These are phyloP conservation scores for Colletotrichum chlorophyti DNA, from an alignment of 2,329 filamentous ascomycete genomes.

Conservation along the genomic window DNA sequence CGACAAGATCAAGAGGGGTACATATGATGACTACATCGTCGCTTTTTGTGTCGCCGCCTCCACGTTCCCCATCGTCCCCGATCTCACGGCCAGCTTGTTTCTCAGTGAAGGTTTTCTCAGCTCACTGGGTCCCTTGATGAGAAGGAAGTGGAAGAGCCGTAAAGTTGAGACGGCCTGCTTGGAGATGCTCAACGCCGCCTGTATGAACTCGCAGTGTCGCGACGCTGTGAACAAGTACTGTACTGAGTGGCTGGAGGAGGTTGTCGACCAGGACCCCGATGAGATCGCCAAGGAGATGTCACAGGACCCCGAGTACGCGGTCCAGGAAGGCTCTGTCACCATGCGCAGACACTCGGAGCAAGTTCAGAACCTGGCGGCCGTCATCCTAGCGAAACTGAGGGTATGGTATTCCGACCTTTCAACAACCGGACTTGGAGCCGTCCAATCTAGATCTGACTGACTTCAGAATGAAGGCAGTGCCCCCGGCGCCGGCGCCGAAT, in stretches of 20 bases:
- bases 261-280: conserved; percentile 76
- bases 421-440: conserved; percentile 24
- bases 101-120: conserved; percentile 86
- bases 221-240: conserved; percentile 87
- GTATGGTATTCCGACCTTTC: conserved; percentile 48
- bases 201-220: conserved; percentile 82
- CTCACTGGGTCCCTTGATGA: conserved; percentile 77
- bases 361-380: conserved; percentile 72
- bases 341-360: conserved; percentile 67
- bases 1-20: conserved; percentile 72
- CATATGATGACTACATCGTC: conserved; percentile 86
- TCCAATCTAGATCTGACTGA: conserved; percentile 49
- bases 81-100: conserved; percentile 79
- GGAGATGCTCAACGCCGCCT: conserved; percentile 90
- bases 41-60: conserved; percentile 92
- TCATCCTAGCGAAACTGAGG: conserved; percentile 76
- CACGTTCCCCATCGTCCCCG: conserved; percentile 85
- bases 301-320: conserved; percentile 64
- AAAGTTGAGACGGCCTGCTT: conserved; percentile 87
- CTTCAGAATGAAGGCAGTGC: conserved; percentile 60
- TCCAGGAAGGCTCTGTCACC: conserved; percentile 63
- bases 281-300: conserved; percentile 56
- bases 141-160: conserved; percentile 81
- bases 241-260: conserved; percentile 83
- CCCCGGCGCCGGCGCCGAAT: conserved; percentile 47